Evolutionary conservation across 2,329 filamentous ascomycete genomes (phyloP).

Genomic region (Myriosclerotinia duriaeana): DNA sequence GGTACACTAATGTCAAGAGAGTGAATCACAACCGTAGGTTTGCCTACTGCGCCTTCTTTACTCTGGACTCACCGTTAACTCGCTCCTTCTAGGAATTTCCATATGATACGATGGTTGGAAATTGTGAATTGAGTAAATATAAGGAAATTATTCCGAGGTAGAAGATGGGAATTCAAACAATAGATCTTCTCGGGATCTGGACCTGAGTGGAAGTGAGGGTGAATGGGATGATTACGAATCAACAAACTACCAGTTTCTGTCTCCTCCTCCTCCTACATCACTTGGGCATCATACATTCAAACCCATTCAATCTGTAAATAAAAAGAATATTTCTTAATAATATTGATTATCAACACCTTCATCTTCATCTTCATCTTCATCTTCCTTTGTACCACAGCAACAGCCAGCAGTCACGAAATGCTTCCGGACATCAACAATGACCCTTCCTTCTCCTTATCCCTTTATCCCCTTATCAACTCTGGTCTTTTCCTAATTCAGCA

Average conservation of each 20-base stretch:
- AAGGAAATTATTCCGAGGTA: not conserved
- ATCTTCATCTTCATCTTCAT: no score
- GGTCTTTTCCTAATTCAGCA: not conserved
- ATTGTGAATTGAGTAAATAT: no score
- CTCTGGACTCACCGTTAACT: constrained; percentile 1
- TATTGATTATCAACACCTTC: no score
- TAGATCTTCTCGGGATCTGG: constrained; percentile 12
- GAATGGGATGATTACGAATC: constrained; percentile 6
- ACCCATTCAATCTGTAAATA: not conserved
- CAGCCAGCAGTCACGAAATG: not conserved
- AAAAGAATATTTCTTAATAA: not conserved
- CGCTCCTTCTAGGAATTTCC: constrained; percentile 10
- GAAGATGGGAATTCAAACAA: not conserved
- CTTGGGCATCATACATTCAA: no score
- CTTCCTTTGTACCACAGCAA: no score
- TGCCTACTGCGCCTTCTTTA: constrained; percentile 16
- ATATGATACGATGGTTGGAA: not conserved
- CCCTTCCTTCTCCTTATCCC: not conserved
- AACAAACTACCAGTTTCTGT: not conserved
- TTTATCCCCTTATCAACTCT: not conserved
- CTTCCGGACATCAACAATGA: not conserved
- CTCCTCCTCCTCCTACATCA: no score
- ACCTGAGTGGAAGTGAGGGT: not conserved
- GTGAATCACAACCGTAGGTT: constrained; percentile 5
- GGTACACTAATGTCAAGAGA: no score